phyloP scores from a whole-genome alignment of 192 early-diverging fungal genomes.

The Ambispora gerdemannii region DNA sequence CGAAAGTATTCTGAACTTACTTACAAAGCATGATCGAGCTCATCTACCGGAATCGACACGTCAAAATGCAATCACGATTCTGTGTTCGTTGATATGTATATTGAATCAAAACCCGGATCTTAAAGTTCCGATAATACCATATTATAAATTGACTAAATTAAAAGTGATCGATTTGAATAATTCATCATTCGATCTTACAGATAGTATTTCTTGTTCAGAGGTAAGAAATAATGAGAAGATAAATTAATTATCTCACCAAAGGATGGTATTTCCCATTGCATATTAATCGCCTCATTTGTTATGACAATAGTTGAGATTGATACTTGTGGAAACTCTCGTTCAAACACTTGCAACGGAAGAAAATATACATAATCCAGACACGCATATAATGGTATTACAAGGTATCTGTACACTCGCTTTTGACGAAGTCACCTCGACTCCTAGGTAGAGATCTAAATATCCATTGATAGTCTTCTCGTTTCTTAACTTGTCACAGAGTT shows the following conservation, averaged over 20 bases:
- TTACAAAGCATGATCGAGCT: conserved; percentile 33
- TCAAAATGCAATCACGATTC: conserved; percentile 44
- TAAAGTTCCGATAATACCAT: conserved; percentile 20
- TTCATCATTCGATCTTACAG: background rate
- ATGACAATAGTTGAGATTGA: conserved; percentile 37
- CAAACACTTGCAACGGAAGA: conserved; percentile 30
- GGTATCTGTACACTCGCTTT: conserved; percentile 33
- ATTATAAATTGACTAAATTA: conserved; percentile 8
- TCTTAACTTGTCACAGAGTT: background rate
- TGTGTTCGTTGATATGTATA: conserved; percentile 44
- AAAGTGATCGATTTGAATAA: background rate
- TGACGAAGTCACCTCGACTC: conserved; percentile 37
- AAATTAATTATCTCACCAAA: background rate
- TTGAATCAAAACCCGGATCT: conserved; percentile 30
- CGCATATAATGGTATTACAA: conserved; percentile 43
- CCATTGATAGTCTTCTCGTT: background rate
- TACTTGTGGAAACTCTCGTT: conserved; percentile 36
- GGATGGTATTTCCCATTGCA: background rate
- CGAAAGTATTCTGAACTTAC: conserved; percentile 56
- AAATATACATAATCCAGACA: conserved; percentile 30
- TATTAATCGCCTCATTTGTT: too few relatives aligned
- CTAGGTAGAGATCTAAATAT: conserved; percentile 31
- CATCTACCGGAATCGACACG: conserved; percentile 42
- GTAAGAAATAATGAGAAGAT: background rate
- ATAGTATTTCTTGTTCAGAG: conserved; percentile 3